These are phyloP conservation scores for Panus rudis DNA, from an alignment of 768 basidiomycete genomes.

Conservation along the genomic window DNA sequence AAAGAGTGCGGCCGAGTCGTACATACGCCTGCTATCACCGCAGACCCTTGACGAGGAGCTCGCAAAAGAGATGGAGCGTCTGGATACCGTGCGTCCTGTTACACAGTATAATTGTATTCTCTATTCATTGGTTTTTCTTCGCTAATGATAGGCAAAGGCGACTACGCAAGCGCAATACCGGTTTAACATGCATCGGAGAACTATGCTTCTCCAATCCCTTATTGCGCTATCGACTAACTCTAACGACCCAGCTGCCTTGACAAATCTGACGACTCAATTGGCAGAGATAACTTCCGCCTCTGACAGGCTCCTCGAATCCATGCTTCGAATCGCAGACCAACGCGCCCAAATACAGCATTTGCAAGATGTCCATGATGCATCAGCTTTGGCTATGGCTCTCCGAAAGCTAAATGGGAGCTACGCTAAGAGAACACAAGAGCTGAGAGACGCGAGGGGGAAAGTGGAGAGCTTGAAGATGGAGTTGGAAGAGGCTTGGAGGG, in stretches of 20 bases:
- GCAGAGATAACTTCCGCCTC: slow-evolving; percentile 51
- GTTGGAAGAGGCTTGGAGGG: slow-evolving; percentile 74
- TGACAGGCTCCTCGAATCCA: slow-evolving; percentile 50
- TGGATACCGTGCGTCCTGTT: slow-evolving; percentile 30
- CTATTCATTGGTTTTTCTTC: background rate
- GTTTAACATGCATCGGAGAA: slow-evolving; percentile 57
- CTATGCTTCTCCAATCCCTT: slow-evolving; percentile 67
- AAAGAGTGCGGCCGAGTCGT: slow-evolving; percentile 59
- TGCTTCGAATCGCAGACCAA: slow-evolving; percentile 56
- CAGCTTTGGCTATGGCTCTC: slow-evolving; percentile 71
- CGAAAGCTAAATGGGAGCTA: slow-evolving; percentile 77
- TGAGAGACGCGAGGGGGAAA: slow-evolving; percentile 38
- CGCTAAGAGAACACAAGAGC: slow-evolving; percentile 54
- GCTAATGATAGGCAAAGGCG: slow-evolving; percentile 30
- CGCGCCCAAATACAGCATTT: slow-evolving; percentile 53
- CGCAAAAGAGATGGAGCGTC: slow-evolving; percentile 50
- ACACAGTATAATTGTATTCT: background rate
- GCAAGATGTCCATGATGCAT: slow-evolving; percentile 62
- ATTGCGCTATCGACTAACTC: slow-evolving; percentile 40
- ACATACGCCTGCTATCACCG: slow-evolving; percentile 60
- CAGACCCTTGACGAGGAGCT: slow-evolving; percentile 55
- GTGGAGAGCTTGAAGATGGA: slow-evolving; percentile 58
- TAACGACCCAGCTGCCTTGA: slow-evolving; percentile 32
- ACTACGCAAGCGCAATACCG: slow-evolving; percentile 60
- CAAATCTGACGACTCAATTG: slow-evolving; percentile 48